Conservation (phyloP, 2,329 filamentous ascomycete genomes). For the Fusarium robinianum region DNA sequence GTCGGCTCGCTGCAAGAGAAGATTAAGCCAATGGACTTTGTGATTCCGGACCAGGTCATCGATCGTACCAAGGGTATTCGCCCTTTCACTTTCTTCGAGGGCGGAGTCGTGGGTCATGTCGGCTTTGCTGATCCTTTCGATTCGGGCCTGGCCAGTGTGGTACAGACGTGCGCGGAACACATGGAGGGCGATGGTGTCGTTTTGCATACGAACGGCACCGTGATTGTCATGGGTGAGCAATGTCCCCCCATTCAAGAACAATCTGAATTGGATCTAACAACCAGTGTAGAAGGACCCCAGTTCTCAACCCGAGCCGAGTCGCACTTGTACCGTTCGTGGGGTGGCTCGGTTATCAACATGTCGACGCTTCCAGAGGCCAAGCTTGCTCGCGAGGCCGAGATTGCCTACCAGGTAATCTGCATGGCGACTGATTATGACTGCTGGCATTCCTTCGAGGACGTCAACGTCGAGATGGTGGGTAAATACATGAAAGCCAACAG, state of each 20-base stretch:
- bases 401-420: conserved; percentile 97
- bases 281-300: conserved; percentile 80
- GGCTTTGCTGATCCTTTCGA: conserved; percentile 98
- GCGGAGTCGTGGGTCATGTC: conserved; percentile 89
- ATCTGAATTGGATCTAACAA: conserved; percentile 26
- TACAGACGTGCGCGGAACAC: conserved; percentile 73
- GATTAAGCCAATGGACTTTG: conserved; percentile 95
- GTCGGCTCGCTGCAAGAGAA: conserved; percentile 91
- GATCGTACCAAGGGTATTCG: conserved; percentile 95
- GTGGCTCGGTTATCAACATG: conserved; percentile 98
- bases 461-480: conserved; percentile 97
- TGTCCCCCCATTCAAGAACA: neutral
- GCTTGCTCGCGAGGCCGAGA: conserved; percentile 92
- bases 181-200: conserved; percentile 84
- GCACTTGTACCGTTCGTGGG: conserved; percentile 92
- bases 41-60: conserved; percentile 94
- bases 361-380: conserved; percentile 93
- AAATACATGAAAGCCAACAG: conserved; percentile 93
- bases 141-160: conserved; percentile 71
- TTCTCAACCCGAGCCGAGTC: conserved; percentile 97
- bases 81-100: conserved; percentile 94
- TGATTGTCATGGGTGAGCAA: conserved; percentile 83
- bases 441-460: conserved; percentile 83
- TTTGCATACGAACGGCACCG: conserved; percentile 80
- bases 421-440: conserved; percentile 99